phyloP scores from a whole-genome alignment of 108 stramenopile species.

The Fragilariopsis cylindrus region DNA sequence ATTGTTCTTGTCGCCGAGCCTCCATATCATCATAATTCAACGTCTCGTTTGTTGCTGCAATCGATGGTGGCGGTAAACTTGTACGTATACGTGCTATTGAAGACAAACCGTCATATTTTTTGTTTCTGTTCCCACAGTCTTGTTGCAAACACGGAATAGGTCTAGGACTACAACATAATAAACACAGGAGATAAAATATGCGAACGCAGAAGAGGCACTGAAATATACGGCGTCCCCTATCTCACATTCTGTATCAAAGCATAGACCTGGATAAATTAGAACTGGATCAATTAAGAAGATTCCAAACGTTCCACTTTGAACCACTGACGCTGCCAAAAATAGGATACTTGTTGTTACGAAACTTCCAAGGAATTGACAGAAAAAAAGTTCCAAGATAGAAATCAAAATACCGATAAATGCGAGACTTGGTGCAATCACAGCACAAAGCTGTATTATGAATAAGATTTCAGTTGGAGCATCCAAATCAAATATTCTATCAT shows the following conservation, averaged over 20 bases:
- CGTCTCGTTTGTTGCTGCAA: neutral
- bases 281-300: constrained; percentile 9
- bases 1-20: neutral
- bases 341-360: constrained; percentile 25
- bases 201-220: constrained; percentile 13
- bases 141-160: constrained; percentile 24
- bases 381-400: constrained; percentile 15
- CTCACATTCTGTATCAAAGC: constrained; percentile 25
- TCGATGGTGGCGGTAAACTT: neutral
- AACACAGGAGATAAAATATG: constrained; percentile 19
- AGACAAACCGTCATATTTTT: too few species aligned
- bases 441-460: constrained; percentile 25
- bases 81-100: too few species aligned
- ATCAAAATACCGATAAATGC: constrained; percentile 17
- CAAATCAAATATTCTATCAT: constrained; percentile 15
- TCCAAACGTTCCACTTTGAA: constrained; percentile 35
- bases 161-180: constrained; percentile 36
- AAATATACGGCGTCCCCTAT: constrained; percentile 24
- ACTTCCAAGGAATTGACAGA: constrained; percentile 22
- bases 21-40: constrained; percentile 1
- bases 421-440: constrained; percentile 26
- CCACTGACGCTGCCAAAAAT: constrained; percentile 16
- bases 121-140: neutral
- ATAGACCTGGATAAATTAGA: constrained; percentile 14
- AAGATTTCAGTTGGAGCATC: constrained; percentile 7